Evolutionary conservation across 108 stramenopile species (phyloP).

Genomic region (Fragilaria radians): DNA sequence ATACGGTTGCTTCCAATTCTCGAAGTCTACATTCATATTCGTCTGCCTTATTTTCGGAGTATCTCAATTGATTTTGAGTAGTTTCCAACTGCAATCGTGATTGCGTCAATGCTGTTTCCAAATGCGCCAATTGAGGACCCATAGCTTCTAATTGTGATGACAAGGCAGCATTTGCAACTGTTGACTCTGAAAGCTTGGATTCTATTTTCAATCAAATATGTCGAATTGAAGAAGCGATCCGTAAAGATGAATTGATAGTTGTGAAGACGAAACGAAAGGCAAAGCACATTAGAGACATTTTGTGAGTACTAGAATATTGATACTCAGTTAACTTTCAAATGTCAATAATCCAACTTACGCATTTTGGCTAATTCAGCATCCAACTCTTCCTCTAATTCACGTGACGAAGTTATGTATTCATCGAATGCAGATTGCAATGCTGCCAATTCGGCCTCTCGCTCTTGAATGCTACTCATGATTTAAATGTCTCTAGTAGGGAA

Average conservation of each 20-base stretch:
- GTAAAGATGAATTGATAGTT: too few species aligned
- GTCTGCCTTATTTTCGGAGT: constrained; percentile 72
- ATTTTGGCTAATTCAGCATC: constrained; percentile 87
- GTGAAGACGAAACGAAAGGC: too few species aligned
- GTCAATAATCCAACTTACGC: constrained; percentile 84
- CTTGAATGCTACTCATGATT: constrained; percentile 32
- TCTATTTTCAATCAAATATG: too few species aligned
- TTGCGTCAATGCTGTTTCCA: constrained; percentile 65
- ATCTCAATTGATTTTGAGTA: constrained; percentile 61
- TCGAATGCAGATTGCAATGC: constrained; percentile 85
- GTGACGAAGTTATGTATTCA: constrained; percentile 78
- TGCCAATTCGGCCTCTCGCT: constrained; percentile 80
- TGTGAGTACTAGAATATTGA: too few species aligned
- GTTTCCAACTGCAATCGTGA: constrained; percentile 45
- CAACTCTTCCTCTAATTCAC: constrained; percentile 84
- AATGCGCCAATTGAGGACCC: constrained; percentile 70
- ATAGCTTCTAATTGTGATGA: constrained; percentile 78
- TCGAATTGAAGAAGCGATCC: not conserved
- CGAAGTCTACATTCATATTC: constrained; percentile 69
- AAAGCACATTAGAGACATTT: too few species aligned
- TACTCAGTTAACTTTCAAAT: too few species aligned
- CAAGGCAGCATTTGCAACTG: constrained; percentile 73
- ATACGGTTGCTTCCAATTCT: constrained; percentile 55
- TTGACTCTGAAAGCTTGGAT: constrained; percentile 74
- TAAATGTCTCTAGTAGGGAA: too few species aligned